Evolutionary conservation across 1,284 basidiomycete genomes (phyloP), one percentile per base, ranked within the genome.

Genomic region (Puccinia polysora): DNA sequence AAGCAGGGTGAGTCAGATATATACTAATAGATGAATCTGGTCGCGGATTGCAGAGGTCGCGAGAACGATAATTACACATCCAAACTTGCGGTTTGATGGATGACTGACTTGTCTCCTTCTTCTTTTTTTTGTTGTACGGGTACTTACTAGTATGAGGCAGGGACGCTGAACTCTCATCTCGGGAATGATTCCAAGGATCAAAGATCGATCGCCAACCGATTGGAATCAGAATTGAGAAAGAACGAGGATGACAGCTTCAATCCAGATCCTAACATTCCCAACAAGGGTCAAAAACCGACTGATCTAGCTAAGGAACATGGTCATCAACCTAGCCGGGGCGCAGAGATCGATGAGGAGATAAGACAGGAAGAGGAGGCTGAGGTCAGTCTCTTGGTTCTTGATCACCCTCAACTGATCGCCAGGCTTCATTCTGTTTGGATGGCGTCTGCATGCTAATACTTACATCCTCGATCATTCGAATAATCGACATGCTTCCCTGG

Each of bases 281-380:
- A 70, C 23, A 70, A 70, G 40, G 67, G 43, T 3, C 55, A 70
- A 62, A 62, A 49, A 32, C 55, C 56, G 25, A 70, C 67, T 23
- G 55, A 60, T 28, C 56, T 65, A 32, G 47, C 71, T 2, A 64
- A 58, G 34, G 56, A 75, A 20, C 67, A 79, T 58, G 78, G 78
- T 32, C 78, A 79, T 74, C 65, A 77, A 62, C 78, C 78, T 4
- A 69, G 62, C 2, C 72, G 74, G 4, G 78, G 78, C 15, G 78
- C 78, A 23, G 74, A 75, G 71, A 77, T 79, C 43, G 78, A 79
- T 64, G 77, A 78, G 49, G 70, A 76, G 71, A 75, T 79, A 64
- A 75, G 77, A 71, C 67, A 75, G 65, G 77, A 79, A 67, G 78
- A 79, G 52, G 67, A 70, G 30, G 56, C 55, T 12, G 45, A 60